Base-by-base conservation (phyloP, 2,329 filamentous ascomycete genomes). In the Trichoderma citrinoviride region DNA sequence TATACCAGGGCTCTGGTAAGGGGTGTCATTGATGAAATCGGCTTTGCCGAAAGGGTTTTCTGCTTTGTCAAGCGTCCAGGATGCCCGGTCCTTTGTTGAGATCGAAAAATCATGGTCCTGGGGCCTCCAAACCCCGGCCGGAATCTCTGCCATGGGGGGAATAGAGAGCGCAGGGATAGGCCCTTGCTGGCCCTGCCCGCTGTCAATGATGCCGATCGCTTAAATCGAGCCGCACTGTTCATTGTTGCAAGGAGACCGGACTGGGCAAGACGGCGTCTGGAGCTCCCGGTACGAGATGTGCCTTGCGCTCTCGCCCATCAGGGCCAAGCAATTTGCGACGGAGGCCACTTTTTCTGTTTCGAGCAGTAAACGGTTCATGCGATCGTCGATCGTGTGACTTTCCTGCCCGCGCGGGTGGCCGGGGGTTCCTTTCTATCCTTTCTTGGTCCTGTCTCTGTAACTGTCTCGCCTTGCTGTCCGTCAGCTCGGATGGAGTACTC, bases 371-470 rank as follows among this genome's bases (percentile, higher is more conserved):
- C 58, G 33, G 58, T 61, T 61, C 58, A 61, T 61, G 52, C 61
- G 61, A 63, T 63, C 61, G 61, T 55, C 61, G 61, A 63, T 63
- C 61, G 61, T 63, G 61, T 56, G 52, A 63, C 61, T 61, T 43
- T 54, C 15, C 4, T 27, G 40, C 49, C 61, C 61, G 27, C 61
- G 17, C 43, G 10, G 41, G 7, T 49, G 46, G 33, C 14, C 19
- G n/a, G n/a, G 58, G 40, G 37, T 27, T 23, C 33, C 47, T 33
- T n/a, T 62, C 12, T 47, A 46, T 7, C 27, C 7, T 17, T 19
- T 12, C 49, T 29, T n/a, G 17, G 15, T 41, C 41, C 44, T 19
- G 27, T 47, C 23, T 47, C 15, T 49, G n/a, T n/a, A n/a, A 29
- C 41, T 43, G 27, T 25, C 21, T 40, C 33, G 27, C 15, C 19